Base-by-base conservation (phyloP, 2,329 filamentous ascomycete genomes). In the Exophiala xenobiotica region DNA sequence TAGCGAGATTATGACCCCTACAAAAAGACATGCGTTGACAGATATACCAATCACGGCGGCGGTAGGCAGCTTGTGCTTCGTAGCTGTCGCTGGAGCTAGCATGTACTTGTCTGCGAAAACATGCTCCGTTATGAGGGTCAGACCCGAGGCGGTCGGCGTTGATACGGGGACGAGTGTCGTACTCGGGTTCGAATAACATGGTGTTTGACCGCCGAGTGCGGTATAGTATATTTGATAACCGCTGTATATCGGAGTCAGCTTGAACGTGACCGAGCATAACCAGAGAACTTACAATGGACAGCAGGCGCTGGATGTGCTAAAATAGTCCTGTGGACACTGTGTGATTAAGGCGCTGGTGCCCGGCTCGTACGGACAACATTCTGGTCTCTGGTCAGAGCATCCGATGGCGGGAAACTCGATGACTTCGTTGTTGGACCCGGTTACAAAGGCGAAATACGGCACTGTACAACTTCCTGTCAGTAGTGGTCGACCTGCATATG, bases 141-240 rank as follows among this genome's bases (percentile, higher is more conserved):
- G 18, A n/a, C 49, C 53, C n/a, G 55, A 38, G 7, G 50, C 43
- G 3, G 58, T 57, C 4, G 58, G 53, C 7, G 58, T 59, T 4
- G 60, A 51, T n/a, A 51, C 60, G 9, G 61, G 61, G 20, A 62
- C 31, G 20, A 51, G 49, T 26, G 51, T 56, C 22, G 52, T 54
- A 8, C 46, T 42, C 11, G 52, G 54, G 6, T 42, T 39, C 6
- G 59, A 61, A 46, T 60, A 63, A 39, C 61, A 63, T 7, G 61
- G 61, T 4, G 61, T 63, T 37, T 59, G 40, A 6, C 33, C 52
- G 9, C 61, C 61, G 26, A 63, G 46, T 9, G 43, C 54, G 6
- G 53, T 60, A 35, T 56, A 61, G 35, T 61, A 63, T 20, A 63
- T 49, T 39, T 62, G 61, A 33, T 53, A 63, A 12, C 61, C 61